Evolutionary conservation across 73 alveolate species (phyloP), one percentile per base, ranked within the genome.

Genomic region (Tetrahymena malaccensis): DNA sequence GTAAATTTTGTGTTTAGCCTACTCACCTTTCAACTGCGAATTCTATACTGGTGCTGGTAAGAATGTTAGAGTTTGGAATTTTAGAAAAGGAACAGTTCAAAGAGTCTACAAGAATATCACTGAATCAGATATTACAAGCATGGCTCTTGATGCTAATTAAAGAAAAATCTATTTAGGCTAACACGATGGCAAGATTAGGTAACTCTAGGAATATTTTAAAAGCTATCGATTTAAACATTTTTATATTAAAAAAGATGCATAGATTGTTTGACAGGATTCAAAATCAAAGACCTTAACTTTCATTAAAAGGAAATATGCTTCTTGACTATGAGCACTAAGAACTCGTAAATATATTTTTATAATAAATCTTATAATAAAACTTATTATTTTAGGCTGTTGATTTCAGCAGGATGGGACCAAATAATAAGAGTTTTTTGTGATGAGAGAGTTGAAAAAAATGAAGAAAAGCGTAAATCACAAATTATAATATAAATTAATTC

Each of bases 321-420:
- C 37, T 31, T 70, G 17, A 70, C 89, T 31, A 70, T 70, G 89
- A 70, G 89, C 37, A n/a, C 89, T 3, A 70, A 70, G 8, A 70
- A 70, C 37, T 70, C 43, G 89, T 70, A 70, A 70, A 0, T 70
- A 15, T 70, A 27, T 70, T 27, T 1, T n/a, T 70, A 4, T 31
- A 5, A 22, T 70, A 70, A 70, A 19, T 12, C 0, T 8, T 27
- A 6, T 27, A 9, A 10, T 25, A 27, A 19, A 0, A 70, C 25
- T 70, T 70, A 40, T 83, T 35, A 34, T 25, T 85, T 85, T 31
- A 85, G 85, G 9, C 35, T 93, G 21, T 43, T 94, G 84, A 94
- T 94, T 38, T 94, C 95, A 22, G 84, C 95, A 7, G 56, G 93
- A 38, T 94, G 96, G 96, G 96, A 94, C 43, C 33, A 94, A 94